Evolutionary conservation across 2,329 filamentous ascomycete species (phyloP), one percentile per base, ranked within the genome.

Genomic region (Neonectria magnoliae): DNA sequence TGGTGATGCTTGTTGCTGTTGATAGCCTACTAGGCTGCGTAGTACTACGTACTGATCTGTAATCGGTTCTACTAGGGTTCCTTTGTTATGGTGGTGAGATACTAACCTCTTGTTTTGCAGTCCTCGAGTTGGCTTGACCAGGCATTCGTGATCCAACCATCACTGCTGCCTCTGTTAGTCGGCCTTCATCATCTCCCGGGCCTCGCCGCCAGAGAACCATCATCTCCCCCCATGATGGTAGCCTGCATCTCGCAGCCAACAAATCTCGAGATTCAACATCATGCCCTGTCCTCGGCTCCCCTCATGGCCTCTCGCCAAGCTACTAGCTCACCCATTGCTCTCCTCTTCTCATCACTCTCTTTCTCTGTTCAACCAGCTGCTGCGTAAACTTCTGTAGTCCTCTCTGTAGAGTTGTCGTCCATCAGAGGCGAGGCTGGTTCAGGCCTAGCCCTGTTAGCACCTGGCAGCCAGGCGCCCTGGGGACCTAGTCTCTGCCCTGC

Each of bases 121-220:
- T 25, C 5, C 10, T 52, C 18, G 10, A 50, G 18, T 48, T n/a
- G 36, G 51, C 55, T 41, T 16, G 47, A 52, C 36, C 27, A 54
- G 33, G 47, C 25, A 20, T 63, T 22, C 48, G 36, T 63, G 55
- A 57, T 57, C 53, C 59, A 62, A 62, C 36, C 50, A 38, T 11
- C n/a, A 18, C 25, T 20, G 9, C 6, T 33, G 33, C 33, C 7
- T 41, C 18, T 53, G 50, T 18, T 13, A 31, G 14, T n/a, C 45
- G 10, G 16, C n/a, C 4, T 31, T 20, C 10, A 45, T 36, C 44
- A 52, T 38, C 52, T 54, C 44, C 22, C 33, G 20, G 33, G 29
- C n/a, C 29, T 27, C 10, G 36, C 47, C 45, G n/a, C 14, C 14
- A 58, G 42, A 51, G 36, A 42, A 33, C 31, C 41, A 48, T 60